phyloP scores from a whole-genome alignment of 2,329 filamentous ascomycete species.

The Diaporthe ilicicola region DNA sequence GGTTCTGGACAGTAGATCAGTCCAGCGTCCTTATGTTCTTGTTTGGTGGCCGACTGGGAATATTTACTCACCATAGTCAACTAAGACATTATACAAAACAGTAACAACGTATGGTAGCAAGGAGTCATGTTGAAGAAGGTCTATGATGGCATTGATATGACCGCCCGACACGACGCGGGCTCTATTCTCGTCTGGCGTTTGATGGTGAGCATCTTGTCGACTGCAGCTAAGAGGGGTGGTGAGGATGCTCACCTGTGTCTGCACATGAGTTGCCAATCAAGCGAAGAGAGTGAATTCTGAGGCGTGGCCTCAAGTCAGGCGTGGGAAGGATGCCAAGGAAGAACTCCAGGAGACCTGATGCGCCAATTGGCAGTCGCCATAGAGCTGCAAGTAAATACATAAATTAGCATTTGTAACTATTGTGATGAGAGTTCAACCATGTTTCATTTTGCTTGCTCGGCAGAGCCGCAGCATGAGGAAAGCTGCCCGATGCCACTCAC shows the following conservation, averaged over 20 bases:
- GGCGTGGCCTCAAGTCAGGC: constrained; percentile 47
- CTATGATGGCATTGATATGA: constrained; percentile 56
- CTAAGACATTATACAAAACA: constrained; percentile 69
- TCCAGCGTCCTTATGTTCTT: not conserved
- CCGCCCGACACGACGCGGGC: constrained; percentile 60
- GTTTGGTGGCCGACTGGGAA: not conserved
- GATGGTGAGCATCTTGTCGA: not conserved
- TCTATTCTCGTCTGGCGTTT: constrained; percentile 63
- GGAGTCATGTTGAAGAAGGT: constrained; percentile 55
- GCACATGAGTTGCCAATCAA: constrained; percentile 70
- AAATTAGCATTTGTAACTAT: constrained; percentile 19
- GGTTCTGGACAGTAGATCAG: constrained; percentile 54
- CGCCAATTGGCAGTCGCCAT: constrained; percentile 65
- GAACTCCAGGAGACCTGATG: constrained; percentile 66
- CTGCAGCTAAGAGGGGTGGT: not conserved
- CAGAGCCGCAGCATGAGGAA: not conserved
- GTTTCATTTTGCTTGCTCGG: not conserved
- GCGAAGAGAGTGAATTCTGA: constrained; percentile 65
- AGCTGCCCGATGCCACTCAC: constrained; percentile 47
- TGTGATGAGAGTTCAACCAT: not conserved
- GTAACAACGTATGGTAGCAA: constrained; percentile 63
- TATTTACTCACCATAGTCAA: constrained; percentile 65
- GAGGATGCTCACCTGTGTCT: constrained; percentile 56
- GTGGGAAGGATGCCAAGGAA: constrained; percentile 57
- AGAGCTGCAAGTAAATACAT: constrained; percentile 49